These are phyloP conservation scores for Cetradonia linearis DNA, from an alignment of 495 filamentous ascomycete species.

Conservation along the genomic window DNA sequence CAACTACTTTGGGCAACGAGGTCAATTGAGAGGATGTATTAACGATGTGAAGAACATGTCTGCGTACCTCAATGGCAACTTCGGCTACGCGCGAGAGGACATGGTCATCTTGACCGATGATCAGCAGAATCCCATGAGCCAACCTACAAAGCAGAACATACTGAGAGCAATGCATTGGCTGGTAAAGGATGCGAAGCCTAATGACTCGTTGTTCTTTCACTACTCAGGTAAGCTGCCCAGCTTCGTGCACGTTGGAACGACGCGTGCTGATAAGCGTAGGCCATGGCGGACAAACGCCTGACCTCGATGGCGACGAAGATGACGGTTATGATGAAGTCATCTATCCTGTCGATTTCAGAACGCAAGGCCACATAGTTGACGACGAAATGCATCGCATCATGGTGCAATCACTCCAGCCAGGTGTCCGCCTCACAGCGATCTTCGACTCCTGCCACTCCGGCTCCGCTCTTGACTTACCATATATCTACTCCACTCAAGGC, in stretches of 20 bases:
- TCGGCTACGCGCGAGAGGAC: constrained; percentile 88
- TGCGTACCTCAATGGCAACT: constrained; percentile 77
- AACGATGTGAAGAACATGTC: constrained; percentile 99
- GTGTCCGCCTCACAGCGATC: constrained; percentile 89
- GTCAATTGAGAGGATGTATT: constrained; percentile 89
- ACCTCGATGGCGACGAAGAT: constrained; percentile 87
- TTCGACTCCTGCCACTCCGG: constrained; percentile 99
- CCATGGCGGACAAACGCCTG: constrained; percentile 94
- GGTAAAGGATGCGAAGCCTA: constrained; percentile 85
- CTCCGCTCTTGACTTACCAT: constrained; percentile 89
- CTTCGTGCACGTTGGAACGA: not conserved
- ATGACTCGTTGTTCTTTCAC: constrained; percentile 97
- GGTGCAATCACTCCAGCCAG: constrained; percentile 69
- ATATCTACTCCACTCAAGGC: constrained; percentile 92
- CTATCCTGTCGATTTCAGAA: constrained; percentile 90
- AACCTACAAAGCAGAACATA: constrained; percentile 93
- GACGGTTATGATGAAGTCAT: constrained; percentile 98
- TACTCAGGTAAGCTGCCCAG: constrained; percentile 67
- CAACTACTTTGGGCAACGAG: constrained; percentile 92
- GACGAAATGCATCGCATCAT: constrained; percentile 99
- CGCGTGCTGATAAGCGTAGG: constrained; percentile 39
- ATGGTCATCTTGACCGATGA: constrained; percentile 98
- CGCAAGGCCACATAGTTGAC: constrained; percentile 87
- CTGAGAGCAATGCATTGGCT: constrained; percentile 97
- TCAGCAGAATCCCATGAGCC: constrained; percentile 93